These are phyloP conservation scores for Anastatica hierochuntica DNA, from an alignment of 345 rosid genomes.

Conservation along the genomic window DNA sequence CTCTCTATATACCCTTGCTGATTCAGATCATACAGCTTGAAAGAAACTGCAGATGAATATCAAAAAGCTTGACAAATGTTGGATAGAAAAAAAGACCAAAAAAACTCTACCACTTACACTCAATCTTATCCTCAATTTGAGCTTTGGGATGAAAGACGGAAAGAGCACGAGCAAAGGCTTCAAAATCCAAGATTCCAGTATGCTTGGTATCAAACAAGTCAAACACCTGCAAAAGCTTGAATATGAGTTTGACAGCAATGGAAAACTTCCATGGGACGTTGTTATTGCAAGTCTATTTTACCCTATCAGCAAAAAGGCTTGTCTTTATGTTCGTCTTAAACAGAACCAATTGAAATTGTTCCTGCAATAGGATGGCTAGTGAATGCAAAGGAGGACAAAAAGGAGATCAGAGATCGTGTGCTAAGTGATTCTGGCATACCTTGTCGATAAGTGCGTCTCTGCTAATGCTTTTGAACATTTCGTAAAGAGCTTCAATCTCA, in stretches of 20 bases:
- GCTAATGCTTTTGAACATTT: constrained; percentile 75
- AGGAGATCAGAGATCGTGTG: too few species aligned
- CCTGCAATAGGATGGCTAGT: constrained; percentile 24
- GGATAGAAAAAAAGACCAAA: neutral
- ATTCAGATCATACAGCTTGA: constrained; percentile 76
- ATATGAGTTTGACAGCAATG: constrained; percentile 4
- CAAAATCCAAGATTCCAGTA: constrained; percentile 72
- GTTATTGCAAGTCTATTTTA: constrained; percentile 17
- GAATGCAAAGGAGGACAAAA: too few species aligned
- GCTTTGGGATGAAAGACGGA: constrained; percentile 81
- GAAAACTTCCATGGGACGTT: neutral
- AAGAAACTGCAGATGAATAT: constrained; percentile 51
- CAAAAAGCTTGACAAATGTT: neutral
- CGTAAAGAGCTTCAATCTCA: constrained; percentile 85
- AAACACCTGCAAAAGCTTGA: constrained; percentile 44
- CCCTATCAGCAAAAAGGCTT: constrained; percentile 58
- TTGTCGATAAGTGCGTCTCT: constrained; percentile 68
- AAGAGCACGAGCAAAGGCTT: constrained; percentile 66
- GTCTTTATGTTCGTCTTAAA: constrained; percentile 44
- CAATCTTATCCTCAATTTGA: constrained; percentile 59
- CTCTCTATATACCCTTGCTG: constrained; percentile 82
- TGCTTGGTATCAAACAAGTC: constrained; percentile 79
- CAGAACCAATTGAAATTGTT: constrained; percentile 50
- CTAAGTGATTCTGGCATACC: constrained; percentile 27
- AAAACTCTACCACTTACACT: constrained; percentile 42